Percentiles rank a stretch among this genome's conserved stretches.
Conservation (phyloP, 2,329 filamentous ascomycete genomes). For the Aspergillus sp. region DNA sequence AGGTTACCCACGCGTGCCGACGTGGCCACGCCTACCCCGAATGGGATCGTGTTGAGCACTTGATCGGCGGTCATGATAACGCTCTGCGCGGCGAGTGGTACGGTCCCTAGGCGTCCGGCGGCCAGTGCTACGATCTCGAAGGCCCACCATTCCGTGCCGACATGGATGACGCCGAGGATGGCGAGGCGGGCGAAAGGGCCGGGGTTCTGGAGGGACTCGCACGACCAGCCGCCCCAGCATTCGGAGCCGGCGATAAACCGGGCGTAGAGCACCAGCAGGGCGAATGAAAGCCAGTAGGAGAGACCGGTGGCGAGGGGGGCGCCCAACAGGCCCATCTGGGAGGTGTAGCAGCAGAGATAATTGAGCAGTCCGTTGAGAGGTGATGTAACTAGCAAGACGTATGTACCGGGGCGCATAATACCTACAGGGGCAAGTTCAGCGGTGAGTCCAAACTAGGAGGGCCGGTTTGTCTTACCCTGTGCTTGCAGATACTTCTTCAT, state of each 20-base stretch:
- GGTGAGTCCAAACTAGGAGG: background rate
- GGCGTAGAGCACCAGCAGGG: slow-evolving; percentile 71
- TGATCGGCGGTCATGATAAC: slow-evolving; percentile 91
- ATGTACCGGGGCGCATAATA: slow-evolving; percentile 65
- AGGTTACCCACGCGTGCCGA: slow-evolving; percentile 78
- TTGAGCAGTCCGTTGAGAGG: slow-evolving; percentile 60
- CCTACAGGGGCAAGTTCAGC: slow-evolving; percentile 34
- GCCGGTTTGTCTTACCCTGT: slow-evolving; percentile 45
- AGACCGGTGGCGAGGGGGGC: slow-evolving; percentile 80
- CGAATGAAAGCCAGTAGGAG: slow-evolving; percentile 81
- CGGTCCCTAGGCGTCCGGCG: slow-evolving; percentile 75
- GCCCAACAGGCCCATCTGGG: slow-evolving; percentile 71
- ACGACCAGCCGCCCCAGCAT: slow-evolving; percentile 76
- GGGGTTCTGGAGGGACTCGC: slow-evolving; percentile 64
- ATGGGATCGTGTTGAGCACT: slow-evolving; percentile 80
- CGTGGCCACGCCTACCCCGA: slow-evolving; percentile 79
- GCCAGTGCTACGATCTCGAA: slow-evolving; percentile 87
- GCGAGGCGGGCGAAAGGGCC: slow-evolving; percentile 72
- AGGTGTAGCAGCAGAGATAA: slow-evolving; percentile 70
- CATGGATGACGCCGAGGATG: slow-evolving; percentile 73
- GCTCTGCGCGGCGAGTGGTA: slow-evolving; percentile 76
- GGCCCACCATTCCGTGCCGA: slow-evolving; percentile 92
- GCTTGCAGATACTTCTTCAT: slow-evolving; percentile 64
- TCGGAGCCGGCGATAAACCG: slow-evolving; percentile 68
- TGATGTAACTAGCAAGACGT: slow-evolving; percentile 61